Evolutionary conservation across 1,139 yeast species (phyloP), one percentile per base, ranked within the genome.

Genomic region (Geotrichum citri-aurantii): DNA sequence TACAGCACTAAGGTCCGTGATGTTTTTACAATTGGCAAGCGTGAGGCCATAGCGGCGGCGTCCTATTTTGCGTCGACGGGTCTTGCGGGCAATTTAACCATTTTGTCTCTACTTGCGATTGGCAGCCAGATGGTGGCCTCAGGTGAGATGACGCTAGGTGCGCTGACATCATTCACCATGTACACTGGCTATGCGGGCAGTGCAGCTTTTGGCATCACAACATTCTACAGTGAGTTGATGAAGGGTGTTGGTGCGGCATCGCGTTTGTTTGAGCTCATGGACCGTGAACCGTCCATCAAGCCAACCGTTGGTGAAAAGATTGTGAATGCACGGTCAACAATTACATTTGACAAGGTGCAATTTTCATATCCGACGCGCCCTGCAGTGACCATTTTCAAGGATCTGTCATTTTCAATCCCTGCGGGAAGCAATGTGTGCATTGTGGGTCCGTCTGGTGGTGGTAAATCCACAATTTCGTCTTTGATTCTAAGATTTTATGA

Each of bases 211-310:
- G 97, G 97, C 0, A 73, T 93, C 49, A 93, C 97, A 0, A 86
- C 87, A 62, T 92, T 92, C 70, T 92, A 91, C 69, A 86, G 96
- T 0, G 98, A 93, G 69, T 75, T 92, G 61, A 92, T 93, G 96
- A 93, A 92, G 75, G 98, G 97, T 54, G 86, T 92, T 7, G 99
- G 99, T 62, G 98, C 98, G 0, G 95, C 97, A 0, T 88, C 95
- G 58, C 80, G 99, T 63, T 76, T 93, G 57, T 93, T 93, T 75
- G 98, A 93, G 72, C 77, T 93, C 54, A 81, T 86, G 55, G 97
- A 91, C 65, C 81, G 86, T 71, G 75, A 83, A 60, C 93, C 97
- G 1, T 69, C 73, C 31, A 89, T 92, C 51, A 77, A 81, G 44
- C 82, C 90, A 12, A 79, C 86, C 2, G 67, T 74, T 44, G 97